phyloP scores from a whole-genome alignment of 1,284 basidiomycete species.

The Cryptococcus sp. region DNA sequence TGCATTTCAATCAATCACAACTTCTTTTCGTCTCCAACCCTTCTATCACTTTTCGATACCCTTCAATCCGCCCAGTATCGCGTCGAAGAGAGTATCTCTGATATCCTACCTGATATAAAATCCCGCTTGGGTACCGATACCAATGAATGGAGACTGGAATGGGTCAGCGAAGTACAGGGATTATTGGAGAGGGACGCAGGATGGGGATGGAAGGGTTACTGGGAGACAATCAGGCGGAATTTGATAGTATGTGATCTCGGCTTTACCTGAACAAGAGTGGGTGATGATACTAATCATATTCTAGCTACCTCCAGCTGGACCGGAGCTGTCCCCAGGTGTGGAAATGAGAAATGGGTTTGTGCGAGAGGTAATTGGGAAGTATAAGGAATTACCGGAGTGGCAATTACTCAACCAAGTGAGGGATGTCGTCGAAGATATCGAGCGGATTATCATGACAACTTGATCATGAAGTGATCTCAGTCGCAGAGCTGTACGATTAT shows the following conservation, averaged over 20 bases:
- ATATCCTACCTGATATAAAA: conserved; percentile 50
- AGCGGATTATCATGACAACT: conserved; percentile 6
- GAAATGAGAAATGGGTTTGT: conserved; percentile 21
- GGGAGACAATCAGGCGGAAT: conserved; percentile 34
- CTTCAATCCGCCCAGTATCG: conserved; percentile 44
- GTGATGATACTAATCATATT: not conserved
- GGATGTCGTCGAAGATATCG: conserved; percentile 17
- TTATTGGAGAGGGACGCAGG: conserved; percentile 50
- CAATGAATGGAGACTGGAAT: conserved; percentile 47
- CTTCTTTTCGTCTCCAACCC: conserved; percentile 53
- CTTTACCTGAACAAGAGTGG: not conserved
- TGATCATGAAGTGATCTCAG: not conserved
- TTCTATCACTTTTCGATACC: conserved; percentile 48
- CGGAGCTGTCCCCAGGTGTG: conserved; percentile 15
- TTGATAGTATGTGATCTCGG: conserved; percentile 22
- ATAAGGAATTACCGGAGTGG: conserved; percentile 26
- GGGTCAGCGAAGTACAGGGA: conserved; percentile 49
- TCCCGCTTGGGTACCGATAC: conserved; percentile 10
- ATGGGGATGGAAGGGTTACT: conserved; percentile 50
- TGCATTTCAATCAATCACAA: conserved; percentile 53
- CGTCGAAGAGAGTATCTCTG: conserved; percentile 48
- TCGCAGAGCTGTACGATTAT: too few species aligned
- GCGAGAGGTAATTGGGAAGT: conserved; percentile 18
- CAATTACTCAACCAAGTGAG: conserved; percentile 17
- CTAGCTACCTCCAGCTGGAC: conserved; percentile 23